Percentiles rank a stretch among this genome's conserved stretches.
Conservation (phyloP, 2,329 filamentous ascomycete genomes). For the Tolypocladium tundrense region DNA sequence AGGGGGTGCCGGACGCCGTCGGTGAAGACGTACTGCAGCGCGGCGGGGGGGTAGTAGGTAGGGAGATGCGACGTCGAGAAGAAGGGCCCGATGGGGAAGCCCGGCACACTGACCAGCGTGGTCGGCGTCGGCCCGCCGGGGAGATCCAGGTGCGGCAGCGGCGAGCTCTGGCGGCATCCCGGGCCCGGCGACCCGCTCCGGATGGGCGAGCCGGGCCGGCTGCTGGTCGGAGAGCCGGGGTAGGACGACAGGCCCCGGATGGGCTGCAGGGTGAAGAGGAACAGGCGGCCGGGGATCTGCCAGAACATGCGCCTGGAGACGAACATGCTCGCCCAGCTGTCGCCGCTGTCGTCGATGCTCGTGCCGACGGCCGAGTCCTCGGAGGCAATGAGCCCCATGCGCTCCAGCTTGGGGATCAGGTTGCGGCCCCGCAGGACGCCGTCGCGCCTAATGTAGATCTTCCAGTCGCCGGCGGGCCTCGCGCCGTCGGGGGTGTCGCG, state of each 20-base stretch:
- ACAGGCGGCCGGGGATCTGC: conserved; percentile 81
- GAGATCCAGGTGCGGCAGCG: conserved; percentile 20
- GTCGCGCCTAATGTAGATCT: conserved; percentile 71
- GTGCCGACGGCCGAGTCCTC: conserved; percentile 67
- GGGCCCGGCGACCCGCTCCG: conserved; percentile 15
- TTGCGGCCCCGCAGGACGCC: conserved; percentile 81
- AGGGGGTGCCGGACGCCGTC: conserved; percentile 75
- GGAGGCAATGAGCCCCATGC: conserved; percentile 77
- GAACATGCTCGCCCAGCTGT: conserved; percentile 73
- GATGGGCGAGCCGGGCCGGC: conserved; percentile 43
- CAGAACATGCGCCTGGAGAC: conserved; percentile 75
- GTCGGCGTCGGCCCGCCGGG: conserved; percentile 28
- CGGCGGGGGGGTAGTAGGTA: conserved; percentile 80
- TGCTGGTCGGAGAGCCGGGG: conserved; percentile 40
- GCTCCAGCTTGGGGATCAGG: conserved; percentile 79
- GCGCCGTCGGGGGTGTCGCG: conserved; percentile 57
- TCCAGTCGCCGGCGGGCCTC: conserved; percentile 76
- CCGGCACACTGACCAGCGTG: conserved; percentile 10
- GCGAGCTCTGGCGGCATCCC: not conserved
- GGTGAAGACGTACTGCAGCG: conserved; percentile 71
- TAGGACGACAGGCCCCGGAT: conserved; percentile 25
- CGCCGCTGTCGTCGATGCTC: conserved; percentile 47
- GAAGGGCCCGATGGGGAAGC: conserved; percentile 55
- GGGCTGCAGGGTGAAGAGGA: conserved; percentile 75
- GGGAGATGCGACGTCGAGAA: conserved; percentile 76